Evolutionary conservation across 108 stramenopile genomes (phyloP), one percentile per base, ranked within the genome.

Genomic region (Pseudonitzschia pungens): DNA sequence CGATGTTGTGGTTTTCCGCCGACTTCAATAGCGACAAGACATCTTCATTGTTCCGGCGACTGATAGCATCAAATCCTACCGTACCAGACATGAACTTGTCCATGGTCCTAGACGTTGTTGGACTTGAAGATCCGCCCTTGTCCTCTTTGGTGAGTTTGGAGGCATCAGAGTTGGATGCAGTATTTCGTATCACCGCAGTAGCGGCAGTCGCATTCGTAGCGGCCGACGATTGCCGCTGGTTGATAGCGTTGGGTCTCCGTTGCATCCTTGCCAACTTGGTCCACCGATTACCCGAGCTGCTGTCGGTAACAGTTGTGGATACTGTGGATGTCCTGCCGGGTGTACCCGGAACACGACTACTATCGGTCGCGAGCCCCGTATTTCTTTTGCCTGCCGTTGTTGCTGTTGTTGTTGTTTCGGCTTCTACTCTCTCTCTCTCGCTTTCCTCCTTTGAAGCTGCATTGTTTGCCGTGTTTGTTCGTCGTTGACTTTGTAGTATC

Each of bases 211-310:
- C 52, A 40, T 43, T 48, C 45, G 75, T 26, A 50, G 32, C 52
- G 12, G 27, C 9, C 24, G 52, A 31, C 14, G 59, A 33, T 69
- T 76, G 75, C 31, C 42, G 57, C 41, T 67, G 28, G 56, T 33
- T 53, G 59, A 68, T 31, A 18, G 24, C 44, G 45, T 50, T 24
- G 43, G 54, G 54, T 24, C 66, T 68, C 67, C 65, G 24, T 75
- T 75, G 74, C 74, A 75, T 55, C n/a, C 74, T 53, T 14, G 65
- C 52, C 53, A 73, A 52, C 45, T 73, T 73, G 10, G 73, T 53
- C 64, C 63, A 53, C 32, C 73, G 40, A 24, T 20, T 53, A 41
- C 64, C 59, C 27, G 57, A 11, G 57, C 57, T 58, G 26, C n/a
- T 42, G 41, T 18, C 36, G 18, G 31, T 22, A 12, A 48, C 2